A percentile compares a stretch with the other conserved stretches of the same genome.
These are phyloP conservation scores for Hypoxylon sp. DNA, from an alignment of 2,329 filamentous ascomycete species.

Conservation along the genomic window DNA sequence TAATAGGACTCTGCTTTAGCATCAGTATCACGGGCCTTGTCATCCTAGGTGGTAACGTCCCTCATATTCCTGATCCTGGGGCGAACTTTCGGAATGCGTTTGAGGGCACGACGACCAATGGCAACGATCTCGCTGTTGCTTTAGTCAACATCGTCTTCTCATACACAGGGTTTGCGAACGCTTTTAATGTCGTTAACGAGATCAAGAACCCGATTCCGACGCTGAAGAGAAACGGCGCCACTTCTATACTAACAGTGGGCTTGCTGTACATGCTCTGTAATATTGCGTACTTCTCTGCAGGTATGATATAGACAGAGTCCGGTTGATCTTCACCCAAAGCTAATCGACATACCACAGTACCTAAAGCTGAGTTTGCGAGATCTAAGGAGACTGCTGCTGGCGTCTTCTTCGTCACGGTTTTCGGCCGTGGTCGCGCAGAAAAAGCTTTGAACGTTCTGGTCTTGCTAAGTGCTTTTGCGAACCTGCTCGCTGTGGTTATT, in stretches of 20 bases:
- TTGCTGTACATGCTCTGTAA: slow-evolving; percentile 70
- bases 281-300: slow-evolving; percentile 70
- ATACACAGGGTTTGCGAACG: slow-evolving; percentile 69
- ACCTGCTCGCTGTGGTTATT: slow-evolving; percentile 67
- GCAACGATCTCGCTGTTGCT: slow-evolving; percentile 67
- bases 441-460: slow-evolving; percentile 69
- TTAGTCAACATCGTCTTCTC: slow-evolving; percentile 71
- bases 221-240: slow-evolving; percentile 63
- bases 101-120: slow-evolving; percentile 59
- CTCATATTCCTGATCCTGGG: slow-evolving; percentile 62
- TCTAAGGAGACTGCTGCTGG: slow-evolving; percentile 67
- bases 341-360: slow-evolving; percentile 52
- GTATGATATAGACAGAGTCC: slow-evolving; percentile 44
- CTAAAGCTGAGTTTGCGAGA: slow-evolving; percentile 64
- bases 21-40: slow-evolving; percentile 72
- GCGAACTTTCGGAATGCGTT: slow-evolving; percentile 70
- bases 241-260: slow-evolving; percentile 65
- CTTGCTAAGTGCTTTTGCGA: slow-evolving; percentile 69
- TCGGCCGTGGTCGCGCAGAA: slow-evolving; percentile 63
- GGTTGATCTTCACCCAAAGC: background rate
- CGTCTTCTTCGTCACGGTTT: slow-evolving; percentile 70
- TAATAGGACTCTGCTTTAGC: slow-evolving; percentile 32
- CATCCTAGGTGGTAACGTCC: slow-evolving; percentile 68
- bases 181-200: slow-evolving; percentile 72
- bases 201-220: slow-evolving; percentile 68